Evolutionary conservation across 768 basidiomycete genomes (phyloP), one percentile per base, ranked within the genome.

Genomic region (Kwoniella botswanensis): DNA sequence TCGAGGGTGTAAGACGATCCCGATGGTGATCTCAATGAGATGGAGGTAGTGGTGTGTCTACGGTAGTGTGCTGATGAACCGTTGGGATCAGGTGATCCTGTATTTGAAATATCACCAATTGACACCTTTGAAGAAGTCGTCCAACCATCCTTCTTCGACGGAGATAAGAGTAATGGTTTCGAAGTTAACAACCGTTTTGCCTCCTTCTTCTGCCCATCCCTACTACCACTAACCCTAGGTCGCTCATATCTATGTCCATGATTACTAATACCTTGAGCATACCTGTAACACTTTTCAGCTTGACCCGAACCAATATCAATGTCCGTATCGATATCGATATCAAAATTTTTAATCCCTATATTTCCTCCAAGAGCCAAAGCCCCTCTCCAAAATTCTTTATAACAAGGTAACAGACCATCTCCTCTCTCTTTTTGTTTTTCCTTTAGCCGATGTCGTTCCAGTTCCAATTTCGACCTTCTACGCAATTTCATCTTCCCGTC

Each of bases 351-450:
- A 17, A 9, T 35, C 57, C 57, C 26, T 24, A 5, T 24, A 15
- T 54, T 35, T 29, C 5, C 42, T 29, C 35, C 59, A 13, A 50
- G 12, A 13, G 10, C 10, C 46, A 50, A 18, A 50, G 18, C 46
- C 46, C 18, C 46, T 13, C 13, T 50, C 12, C 46, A 50, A 10
- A 65, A 26, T n/a, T 56, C 53, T 11, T 42, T 42, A 44, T 21
- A 65, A 57, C 64, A 65, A 21, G 64, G 64, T 46, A 65, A 18
- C 1, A 56, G 5, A 9, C 64, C 64, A 9, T 56, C 42, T 42
- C 64, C 64, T 22, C 54, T 42, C 17, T 42, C 18, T 22, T 42
- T 24, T 9, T 43, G 18, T 26, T 57, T 22, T n/a, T 53, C 26
- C 42, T 57, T 21, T 26, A 9, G 13, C 26, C 53, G 53, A 41